Conservation (phyloP, 129 eudicot genomes). For the Chrysanthemum lavandulifolium region DNA sequence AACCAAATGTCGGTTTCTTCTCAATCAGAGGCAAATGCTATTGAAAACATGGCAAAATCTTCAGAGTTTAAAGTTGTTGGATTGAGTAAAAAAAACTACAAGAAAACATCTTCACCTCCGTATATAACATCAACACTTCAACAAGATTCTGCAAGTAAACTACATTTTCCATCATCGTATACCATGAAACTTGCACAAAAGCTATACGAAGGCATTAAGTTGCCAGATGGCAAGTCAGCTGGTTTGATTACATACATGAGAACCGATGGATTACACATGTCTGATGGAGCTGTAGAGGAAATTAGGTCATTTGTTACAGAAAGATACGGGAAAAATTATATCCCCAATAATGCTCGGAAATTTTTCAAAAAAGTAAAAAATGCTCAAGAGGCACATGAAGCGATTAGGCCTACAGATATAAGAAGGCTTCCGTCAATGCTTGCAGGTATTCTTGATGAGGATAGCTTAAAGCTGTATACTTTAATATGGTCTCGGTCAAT, state of each 20-base stretch:
- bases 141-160: slow-evolving; percentile 95
- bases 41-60: slow-evolving; percentile 41
- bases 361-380: slow-evolving; percentile 83
- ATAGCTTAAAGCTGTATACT: slow-evolving; percentile 72
- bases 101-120: slow-evolving; percentile 72
- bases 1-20: slow-evolving; percentile 61
- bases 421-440: slow-evolving; percentile 74
- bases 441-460: slow-evolving; percentile 69
- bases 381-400: slow-evolving; percentile 99
- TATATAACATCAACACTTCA: slow-evolving; percentile 91
- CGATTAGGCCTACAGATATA: slow-evolving; percentile 88
- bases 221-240: slow-evolving; percentile 66
- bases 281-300: slow-evolving; percentile 72
- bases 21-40: slow-evolving; percentile 45
- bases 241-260: slow-evolving; percentile 94
- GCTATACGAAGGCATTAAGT: slow-evolving; percentile 78
- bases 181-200: slow-evolving; percentile 94
- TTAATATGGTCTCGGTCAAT: slow-evolving; percentile 90
- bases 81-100: slow-evolving; percentile 47
- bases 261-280: slow-evolving; percentile 90
- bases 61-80: slow-evolving; percentile 54
- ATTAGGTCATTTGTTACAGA: slow-evolving; percentile 57
- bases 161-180: slow-evolving; percentile 63
- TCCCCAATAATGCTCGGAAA: slow-evolving; percentile 54
- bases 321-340: slow-evolving; percentile 59